phyloP scores from a whole-genome alignment of 306 rosid genomes.

The Glycine tomentella region DNA sequence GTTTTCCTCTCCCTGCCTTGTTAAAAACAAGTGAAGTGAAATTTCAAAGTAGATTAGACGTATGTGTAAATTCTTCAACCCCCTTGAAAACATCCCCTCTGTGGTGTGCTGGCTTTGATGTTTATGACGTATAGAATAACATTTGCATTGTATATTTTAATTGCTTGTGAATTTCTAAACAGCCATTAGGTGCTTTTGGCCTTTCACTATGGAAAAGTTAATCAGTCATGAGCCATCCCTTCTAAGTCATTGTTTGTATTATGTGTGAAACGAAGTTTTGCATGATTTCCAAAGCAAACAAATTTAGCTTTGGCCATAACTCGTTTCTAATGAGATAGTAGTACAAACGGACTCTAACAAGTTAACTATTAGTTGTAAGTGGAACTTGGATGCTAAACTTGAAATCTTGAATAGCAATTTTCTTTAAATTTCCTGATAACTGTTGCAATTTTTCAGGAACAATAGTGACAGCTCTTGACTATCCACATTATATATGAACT shows the following conservation, averaged over 20 bases:
- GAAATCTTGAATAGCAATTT: slow-evolving; percentile 13
- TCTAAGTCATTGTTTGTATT: background rate
- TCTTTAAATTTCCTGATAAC: background rate
- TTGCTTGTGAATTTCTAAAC: slow-evolving; percentile 33
- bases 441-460: background rate
- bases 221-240: background rate
- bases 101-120: slow-evolving; percentile 64
- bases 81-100: slow-evolving; percentile 79
- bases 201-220: background rate
- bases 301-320: slow-evolving; percentile 14
- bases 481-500: background rate
- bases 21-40: slow-evolving; percentile 63
- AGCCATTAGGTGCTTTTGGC: slow-evolving; percentile 19
- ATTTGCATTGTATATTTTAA: slow-evolving; percentile 46
- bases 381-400: slow-evolving; percentile 19
- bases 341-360: slow-evolving; percentile 4
- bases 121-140: slow-evolving; percentile 48
- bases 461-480: background rate
- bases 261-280: background rate
- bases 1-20: slow-evolving; percentile 76
- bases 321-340: slow-evolving; percentile 26
- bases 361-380: background rate
- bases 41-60: slow-evolving; percentile 71
- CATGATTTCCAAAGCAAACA: background rate
- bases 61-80: slow-evolving; percentile 77